These are phyloP conservation scores for Erythrophleum ivorense DNA, from an alignment of 331 rosid genomes.

Conservation along the genomic window DNA sequence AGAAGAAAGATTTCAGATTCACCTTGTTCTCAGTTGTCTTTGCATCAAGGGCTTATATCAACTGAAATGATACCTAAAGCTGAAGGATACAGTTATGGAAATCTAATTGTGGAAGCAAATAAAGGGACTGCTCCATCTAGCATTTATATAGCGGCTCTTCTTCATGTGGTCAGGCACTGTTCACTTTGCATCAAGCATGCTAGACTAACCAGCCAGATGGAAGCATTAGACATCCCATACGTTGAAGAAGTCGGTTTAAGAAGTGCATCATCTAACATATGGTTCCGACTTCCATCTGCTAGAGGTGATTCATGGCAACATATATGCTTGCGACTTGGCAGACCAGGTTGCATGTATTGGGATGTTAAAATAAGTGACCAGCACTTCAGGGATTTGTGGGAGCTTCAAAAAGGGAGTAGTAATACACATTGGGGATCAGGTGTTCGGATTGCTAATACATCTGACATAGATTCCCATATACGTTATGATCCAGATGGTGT, in stretches of 20 bases:
- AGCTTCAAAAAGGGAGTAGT: conserved; percentile 91
- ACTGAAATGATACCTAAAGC: conserved; percentile 62
- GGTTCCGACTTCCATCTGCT: conserved; percentile 93
- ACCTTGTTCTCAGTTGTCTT: conserved; percentile 50
- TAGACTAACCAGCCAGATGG: conserved; percentile 97
- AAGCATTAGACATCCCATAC: conserved; percentile 82
- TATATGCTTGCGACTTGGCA: conserved; percentile 94
- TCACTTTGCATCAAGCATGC: conserved; percentile 94
- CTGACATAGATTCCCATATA: conserved; percentile 95
- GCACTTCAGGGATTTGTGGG: conserved; percentile 97
- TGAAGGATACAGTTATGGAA: conserved; percentile 71
- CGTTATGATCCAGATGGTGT: conserved; percentile 97
- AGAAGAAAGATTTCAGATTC: conserved; percentile 70
- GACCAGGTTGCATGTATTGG: conserved; percentile 97
- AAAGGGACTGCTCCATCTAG: conserved; percentile 88
- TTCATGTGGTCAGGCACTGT: conserved; percentile 94
- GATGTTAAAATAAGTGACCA: conserved; percentile 97
- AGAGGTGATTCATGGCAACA: conserved; percentile 95
- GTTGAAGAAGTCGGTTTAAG: conserved; percentile 94
- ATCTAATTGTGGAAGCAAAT: conserved; percentile 84
- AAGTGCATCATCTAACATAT: conserved; percentile 85
- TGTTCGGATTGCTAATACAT: conserved; percentile 93
- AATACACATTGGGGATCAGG: conserved; percentile 93
- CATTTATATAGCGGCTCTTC: conserved; percentile 88
- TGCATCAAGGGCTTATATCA: conserved; percentile 55